Conservation (phyloP, 768 basidiomycete genomes). For the Suillus bovinus region DNA sequence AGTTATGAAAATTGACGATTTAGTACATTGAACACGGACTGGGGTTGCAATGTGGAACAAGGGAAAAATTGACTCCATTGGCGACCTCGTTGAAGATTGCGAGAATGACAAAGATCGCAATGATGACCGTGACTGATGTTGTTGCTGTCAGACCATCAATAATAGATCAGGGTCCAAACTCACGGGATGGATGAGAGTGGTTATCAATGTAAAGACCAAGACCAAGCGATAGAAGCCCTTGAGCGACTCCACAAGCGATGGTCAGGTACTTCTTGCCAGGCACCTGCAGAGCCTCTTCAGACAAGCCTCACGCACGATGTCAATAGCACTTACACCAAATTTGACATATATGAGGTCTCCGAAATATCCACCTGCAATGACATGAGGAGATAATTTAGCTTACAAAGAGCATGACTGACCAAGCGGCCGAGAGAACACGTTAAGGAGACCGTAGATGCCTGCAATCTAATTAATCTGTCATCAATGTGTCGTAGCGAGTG, state of each 20-base stretch:
- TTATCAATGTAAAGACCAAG: constrained; percentile 46
- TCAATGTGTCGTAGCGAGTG: constrained; percentile 15
- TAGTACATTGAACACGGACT: constrained; percentile 28
- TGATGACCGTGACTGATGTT: constrained; percentile 31
- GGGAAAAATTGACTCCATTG: constrained; percentile 53
- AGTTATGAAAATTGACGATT: constrained; percentile 1
- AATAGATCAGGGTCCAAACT: constrained; percentile 4
- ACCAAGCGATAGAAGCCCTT: constrained; percentile 45
- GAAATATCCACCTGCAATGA: constrained; percentile 40
- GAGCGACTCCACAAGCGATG: constrained; percentile 41
- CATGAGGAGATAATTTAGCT: not conserved
- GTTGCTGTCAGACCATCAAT: not conserved
- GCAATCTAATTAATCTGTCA: constrained; percentile 23
- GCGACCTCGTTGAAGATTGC: constrained; percentile 42
- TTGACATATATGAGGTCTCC: constrained; percentile 46
- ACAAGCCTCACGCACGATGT: not conserved
- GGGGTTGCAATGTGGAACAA: constrained; percentile 51
- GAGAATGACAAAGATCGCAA: constrained; percentile 41
- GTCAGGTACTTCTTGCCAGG: constrained; percentile 51
- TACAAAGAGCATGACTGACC: constrained; percentile 19
- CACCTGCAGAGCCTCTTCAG: constrained; percentile 15
- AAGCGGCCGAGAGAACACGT: constrained; percentile 49
- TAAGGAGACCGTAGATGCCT: constrained; percentile 46
- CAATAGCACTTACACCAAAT: constrained; percentile 34
- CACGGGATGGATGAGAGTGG: constrained; percentile 21